Percentiles rank a stretch among this genome's conserved stretches.
phyloP scores from a whole-genome alignment of 768 basidiomycete species.

The Candolleomyces eurysporus region DNA sequence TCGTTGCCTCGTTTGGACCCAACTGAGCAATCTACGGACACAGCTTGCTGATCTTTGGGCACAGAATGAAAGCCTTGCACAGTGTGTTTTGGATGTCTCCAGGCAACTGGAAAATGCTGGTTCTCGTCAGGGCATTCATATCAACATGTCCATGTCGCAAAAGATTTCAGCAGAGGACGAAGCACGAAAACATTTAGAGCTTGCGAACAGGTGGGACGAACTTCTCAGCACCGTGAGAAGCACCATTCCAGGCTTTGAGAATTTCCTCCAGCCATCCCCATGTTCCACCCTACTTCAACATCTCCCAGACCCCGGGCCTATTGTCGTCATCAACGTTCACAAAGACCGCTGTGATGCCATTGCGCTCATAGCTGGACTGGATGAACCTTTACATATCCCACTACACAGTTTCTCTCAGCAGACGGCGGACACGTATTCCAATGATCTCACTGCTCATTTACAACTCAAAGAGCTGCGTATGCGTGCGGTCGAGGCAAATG shows the following conservation, averaged over 20 bases:
- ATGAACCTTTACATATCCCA: slow-evolving; percentile 9
- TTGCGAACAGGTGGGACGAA: neutral
- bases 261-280: too few species aligned
- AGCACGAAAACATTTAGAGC: neutral
- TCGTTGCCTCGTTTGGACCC: slow-evolving; percentile 26
- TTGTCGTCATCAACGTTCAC: too few species aligned
- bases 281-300: too few species aligned
- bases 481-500: slow-evolving; percentile 8
- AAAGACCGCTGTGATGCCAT: too few species aligned
- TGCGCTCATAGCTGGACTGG: too few species aligned
- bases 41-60: slow-evolving; percentile 17
- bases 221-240: too few species aligned
- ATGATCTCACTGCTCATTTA: neutral
- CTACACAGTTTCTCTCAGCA: slow-evolving; percentile 5
- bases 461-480: neutral
- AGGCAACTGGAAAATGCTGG: slow-evolving; percentile 12
- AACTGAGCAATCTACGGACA: slow-evolving; percentile 20
- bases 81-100: slow-evolving; percentile 11
- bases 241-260: too few species aligned
- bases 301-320: too few species aligned
- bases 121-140: too few species aligned
- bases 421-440: neutral
- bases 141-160: too few species aligned
- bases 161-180: too few species aligned
- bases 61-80: slow-evolving; percentile 11